Evolutionary conservation across 1,284 basidiomycete species (phyloP).

Genomic region (Rugosomyces carneus): DNA sequence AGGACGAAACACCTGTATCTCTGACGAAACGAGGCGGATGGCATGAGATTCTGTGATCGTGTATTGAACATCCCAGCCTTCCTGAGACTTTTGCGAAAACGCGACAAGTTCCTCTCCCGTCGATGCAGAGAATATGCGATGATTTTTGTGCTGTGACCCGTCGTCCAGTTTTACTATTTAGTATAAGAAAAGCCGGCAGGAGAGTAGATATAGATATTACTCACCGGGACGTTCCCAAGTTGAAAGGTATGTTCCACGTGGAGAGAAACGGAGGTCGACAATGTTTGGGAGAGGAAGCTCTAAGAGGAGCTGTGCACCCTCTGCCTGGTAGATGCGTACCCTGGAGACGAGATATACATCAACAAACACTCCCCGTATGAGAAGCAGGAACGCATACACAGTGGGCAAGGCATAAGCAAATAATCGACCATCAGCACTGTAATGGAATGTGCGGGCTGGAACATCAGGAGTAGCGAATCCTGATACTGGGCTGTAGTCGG

Average conservation of each 20-base stretch:
- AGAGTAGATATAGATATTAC: slow-evolving; percentile 18
- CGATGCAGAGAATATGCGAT: slow-evolving; percentile 77
- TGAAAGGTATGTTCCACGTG: slow-evolving; percentile 85
- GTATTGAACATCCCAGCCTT: slow-evolving; percentile 88
- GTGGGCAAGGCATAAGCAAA: slow-evolving; percentile 80
- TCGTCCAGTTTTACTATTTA: slow-evolving; percentile 69
- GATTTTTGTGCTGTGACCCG: slow-evolving; percentile 81
- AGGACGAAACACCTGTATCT: slow-evolving; percentile 86
- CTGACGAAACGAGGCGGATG: slow-evolving; percentile 74
- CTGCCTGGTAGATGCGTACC: slow-evolving; percentile 73
- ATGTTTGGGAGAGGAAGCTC: slow-evolving; percentile 70
- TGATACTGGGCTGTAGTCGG: slow-evolving; percentile 65
- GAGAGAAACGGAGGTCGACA: slow-evolving; percentile 87
- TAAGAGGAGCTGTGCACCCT: slow-evolving; percentile 63
- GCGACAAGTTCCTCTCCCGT: slow-evolving; percentile 77
- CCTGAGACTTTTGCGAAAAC: slow-evolving; percentile 81
- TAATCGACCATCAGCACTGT: slow-evolving; percentile 84
- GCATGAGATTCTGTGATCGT: slow-evolving; percentile 89
- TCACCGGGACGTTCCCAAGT: slow-evolving; percentile 88
- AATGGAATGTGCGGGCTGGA: slow-evolving; percentile 71
- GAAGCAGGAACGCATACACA: slow-evolving; percentile 42
- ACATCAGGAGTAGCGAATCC: slow-evolving; percentile 66
- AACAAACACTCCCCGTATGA: slow-evolving; percentile 13
- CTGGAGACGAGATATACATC: slow-evolving; percentile 31
- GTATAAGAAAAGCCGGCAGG: not conserved